These are phyloP conservation scores for Aspergillus chevalieri DNA, from an alignment of 2,329 filamentous ascomycete species.

Conservation along the genomic window DNA sequence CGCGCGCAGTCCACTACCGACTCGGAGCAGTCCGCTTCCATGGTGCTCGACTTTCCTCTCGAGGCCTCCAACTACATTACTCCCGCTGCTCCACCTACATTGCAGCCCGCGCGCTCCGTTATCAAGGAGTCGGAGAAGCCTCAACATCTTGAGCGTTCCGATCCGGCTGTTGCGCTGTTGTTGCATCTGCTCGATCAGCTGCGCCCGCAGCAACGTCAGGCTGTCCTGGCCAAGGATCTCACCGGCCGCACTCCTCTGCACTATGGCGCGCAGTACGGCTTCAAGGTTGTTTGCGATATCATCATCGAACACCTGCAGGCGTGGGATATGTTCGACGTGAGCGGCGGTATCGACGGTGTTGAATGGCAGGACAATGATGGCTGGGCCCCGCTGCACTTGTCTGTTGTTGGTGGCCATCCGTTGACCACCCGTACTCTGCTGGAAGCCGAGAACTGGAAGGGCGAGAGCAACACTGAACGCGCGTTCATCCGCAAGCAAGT, in stretches of 20 bases:
- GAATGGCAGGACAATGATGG: slow-evolving; percentile 92
- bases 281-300: slow-evolving; percentile 81
- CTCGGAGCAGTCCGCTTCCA: slow-evolving; percentile 48
- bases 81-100: slow-evolving; percentile 63
- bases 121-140: slow-evolving; percentile 59
- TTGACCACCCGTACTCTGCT: slow-evolving; percentile 77
- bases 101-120: slow-evolving; percentile 56
- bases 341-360: slow-evolving; percentile 76
- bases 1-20: slow-evolving; percentile 58
- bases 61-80: slow-evolving; percentile 70
- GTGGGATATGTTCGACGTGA: slow-evolving; percentile 81
- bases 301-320: slow-evolving; percentile 83
- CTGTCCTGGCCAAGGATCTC: slow-evolving; percentile 64
- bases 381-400: slow-evolving; percentile 82
- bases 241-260: slow-evolving; percentile 83
- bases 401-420: slow-evolving; percentile 84
- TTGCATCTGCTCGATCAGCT: slow-evolving; percentile 62
- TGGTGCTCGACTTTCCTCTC: slow-evolving; percentile 43
- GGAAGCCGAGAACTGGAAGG: slow-evolving; percentile 71
- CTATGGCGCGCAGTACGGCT: slow-evolving; percentile 91
- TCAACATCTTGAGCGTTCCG: slow-evolving; percentile 59
- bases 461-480: slow-evolving; percentile 52
- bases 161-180: slow-evolving; percentile 68
- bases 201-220: slow-evolving; percentile 58
- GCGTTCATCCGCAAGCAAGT: slow-evolving; percentile 61